Evolutionary conservation across 768 basidiomycete genomes (phyloP), one percentile per base, ranked within the genome.

Genomic region (Trametopsis cervina): DNA sequence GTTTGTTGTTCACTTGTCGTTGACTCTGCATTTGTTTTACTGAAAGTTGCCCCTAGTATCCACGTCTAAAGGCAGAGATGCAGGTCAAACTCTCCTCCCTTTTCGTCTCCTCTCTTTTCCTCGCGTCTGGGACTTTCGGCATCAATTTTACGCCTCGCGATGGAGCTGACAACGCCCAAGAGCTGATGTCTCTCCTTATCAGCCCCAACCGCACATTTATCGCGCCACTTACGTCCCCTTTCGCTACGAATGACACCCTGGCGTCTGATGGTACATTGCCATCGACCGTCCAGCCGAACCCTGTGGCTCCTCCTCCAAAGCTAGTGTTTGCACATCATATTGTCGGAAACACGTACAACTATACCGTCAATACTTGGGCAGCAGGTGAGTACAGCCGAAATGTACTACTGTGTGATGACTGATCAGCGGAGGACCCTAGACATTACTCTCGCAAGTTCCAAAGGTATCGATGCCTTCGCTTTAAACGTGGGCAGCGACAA

Each of bases 401-500:
- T n/a, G n/a, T 11, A 15, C 12, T 18, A 12, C 4, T 22, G 21
- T 10, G 13, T 15, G 10, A 27, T 22, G 36, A 6, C n/a, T n/a
- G n/a, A n/a, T n/a, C n/a, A n/a, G 29, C 29, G 29, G 7, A 4
- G 9, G 29, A 15, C 7, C 29, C 15, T 44, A 50, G 73, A 86
- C 56, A 76, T 85, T 20, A 23, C 53, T 2, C 71, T 80, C 13
- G 85, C 85, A 0, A 66, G 75, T 48, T 60, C 69, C 4, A 73
- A 70, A 47, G 81, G 81, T 13, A 75, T 86, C 53, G 83, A 85
- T 51, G 83, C 71, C 1, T 85, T 85, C 61, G 82, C 83, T 0
- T 69, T 90, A 47, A 89, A 89, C 58, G 70, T 83, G 39, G 87
- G 87, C 20, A 57, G 54, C 0, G 83, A 86, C 56, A 52, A 61